Conservation (phyloP, 1,284 basidiomycete genomes). For the Hypsizygus ulmarius region DNA sequence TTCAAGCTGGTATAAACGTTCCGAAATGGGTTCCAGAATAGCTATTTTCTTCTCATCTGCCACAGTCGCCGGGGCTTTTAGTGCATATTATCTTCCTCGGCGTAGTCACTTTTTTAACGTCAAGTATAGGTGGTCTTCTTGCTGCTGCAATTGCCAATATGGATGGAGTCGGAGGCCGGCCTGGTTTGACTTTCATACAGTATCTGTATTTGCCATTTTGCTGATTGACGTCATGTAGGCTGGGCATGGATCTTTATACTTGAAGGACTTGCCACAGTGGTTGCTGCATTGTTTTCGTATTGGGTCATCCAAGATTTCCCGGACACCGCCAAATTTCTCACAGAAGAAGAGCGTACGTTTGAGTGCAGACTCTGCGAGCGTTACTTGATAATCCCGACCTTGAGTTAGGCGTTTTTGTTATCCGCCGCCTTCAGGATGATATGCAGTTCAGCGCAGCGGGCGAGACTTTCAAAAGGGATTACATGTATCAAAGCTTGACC, state of each 20-base stretch:
- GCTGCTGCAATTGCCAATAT: conserved; percentile 68
- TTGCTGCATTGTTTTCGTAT: conserved; percentile 48
- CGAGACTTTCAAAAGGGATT: conserved; percentile 57
- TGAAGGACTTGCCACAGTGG: conserved; percentile 68
- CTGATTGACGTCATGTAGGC: conserved; percentile 19
- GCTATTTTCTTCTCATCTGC: conserved; percentile 69
- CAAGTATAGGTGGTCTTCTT: conserved; percentile 49
- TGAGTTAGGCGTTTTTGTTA: conserved; percentile 53
- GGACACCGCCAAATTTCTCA: conserved; percentile 72
- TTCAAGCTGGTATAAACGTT: conserved; percentile 56
- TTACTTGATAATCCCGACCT: conserved; percentile 25
- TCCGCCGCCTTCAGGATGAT: conserved; percentile 65
- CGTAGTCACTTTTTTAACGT: not conserved
- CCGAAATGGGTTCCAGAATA: conserved; percentile 58
- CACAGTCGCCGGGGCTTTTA: conserved; percentile 68
- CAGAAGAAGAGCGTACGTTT: conserved; percentile 59
- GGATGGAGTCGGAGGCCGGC: conserved; percentile 61
- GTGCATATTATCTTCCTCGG: conserved; percentile 31
- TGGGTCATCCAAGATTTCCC: conserved; percentile 81
- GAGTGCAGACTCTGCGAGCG: not conserved
- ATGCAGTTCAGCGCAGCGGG: conserved; percentile 70
- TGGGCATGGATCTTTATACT: conserved; percentile 77
- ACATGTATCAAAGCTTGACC: conserved; percentile 55
- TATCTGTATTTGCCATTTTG: conserved; percentile 12
- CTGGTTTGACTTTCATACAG: conserved; percentile 29